Evolutionary conservation across 345 rosid genomes (phyloP), one percentile per base, ranked within the genome.

Genomic region (Limnanthes douglasii): DNA sequence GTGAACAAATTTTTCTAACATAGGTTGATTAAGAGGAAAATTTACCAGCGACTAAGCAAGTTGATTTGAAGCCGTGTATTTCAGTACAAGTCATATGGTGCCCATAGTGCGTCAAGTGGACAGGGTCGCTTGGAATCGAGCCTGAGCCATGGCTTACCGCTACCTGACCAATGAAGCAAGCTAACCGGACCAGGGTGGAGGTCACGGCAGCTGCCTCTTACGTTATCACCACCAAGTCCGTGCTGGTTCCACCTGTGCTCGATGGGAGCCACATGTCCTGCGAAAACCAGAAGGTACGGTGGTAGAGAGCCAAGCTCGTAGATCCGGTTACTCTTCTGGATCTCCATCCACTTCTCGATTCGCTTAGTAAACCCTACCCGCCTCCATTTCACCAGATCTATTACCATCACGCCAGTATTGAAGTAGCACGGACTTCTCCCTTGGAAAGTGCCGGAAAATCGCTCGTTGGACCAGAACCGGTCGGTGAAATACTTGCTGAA

Each of bases 221-320:
- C 83, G 50, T 79, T 88, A 43, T 88, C 97, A 18, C 97, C 95
- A 12, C 97, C 97, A 1, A 88, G 36, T 0, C 97, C 97, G 45
- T 88, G 97, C 49, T 88, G 97, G 46, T 88, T 88, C 97, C 97
- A 88, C 54, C 97, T 51, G 53, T 83, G 95, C 65, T 72, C 90
- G 14, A 88, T 83, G 30, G 90, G 86, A 11, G 97, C 85, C 50
- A 88, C 93, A 51, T 67, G 62, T 16, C 97, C 97, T 2, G 81
- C 83, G 37, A 88, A 83, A 0, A 88, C 90, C 29, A 88, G 45
- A 21, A 88, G 54, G 48, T 63, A 83, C 43, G 97, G 95, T n/a
- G 97, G 97, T 52, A 88, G 34, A 0, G 97, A 88, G 0, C 97
- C 97, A 0, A 88, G 72, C 62, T 88, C 95, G 52, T 88, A 88